Evolutionary conservation across 257 asterid species (phyloP), one percentile per base, ranked within the genome.

Genomic region (Fraxinus americana): DNA sequence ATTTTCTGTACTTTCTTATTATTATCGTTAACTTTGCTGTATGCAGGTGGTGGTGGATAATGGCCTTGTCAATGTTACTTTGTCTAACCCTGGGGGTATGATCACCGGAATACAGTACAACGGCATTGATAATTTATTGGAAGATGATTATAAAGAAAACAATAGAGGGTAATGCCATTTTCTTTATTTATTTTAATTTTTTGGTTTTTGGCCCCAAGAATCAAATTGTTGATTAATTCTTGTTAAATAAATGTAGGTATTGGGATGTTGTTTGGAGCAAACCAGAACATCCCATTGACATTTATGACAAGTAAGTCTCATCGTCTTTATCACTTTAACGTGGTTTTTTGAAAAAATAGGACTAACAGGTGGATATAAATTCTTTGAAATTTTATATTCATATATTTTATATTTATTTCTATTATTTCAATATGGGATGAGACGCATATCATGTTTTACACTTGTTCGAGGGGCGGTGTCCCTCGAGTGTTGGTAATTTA

Each of bases 211-310:
- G 17, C 69, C 34, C 36, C n/a, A 12, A 63, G 17, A 10, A 3
- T 11, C 17, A 23, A 23, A 63, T 11, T 61, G 5, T 61, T 61
- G 16, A 6, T 52, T 70, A 7, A 1, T 72, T n/a, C 12, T 12
- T 16, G 5, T 29, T 16, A 30, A 76, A 48, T 14, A 5, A 75
- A 76, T 82, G 32, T 45, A 94, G 98, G 83, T 94, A 94, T 38
- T 94, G 98, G 98, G 98, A 94, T 45, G 77, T 94, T 74, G 90
- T 86, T 73, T 94, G 97, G 97, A 88, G 85, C 79, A 69, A 79
- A 8, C 79, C 87, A 4, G 85, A 72, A 9, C 72, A 75, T 50
- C 79, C 63, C 0, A 38, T 39, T 9, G 88, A 83, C 79, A 79
- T 54, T 27, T 29, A 78, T 48, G 96, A 92, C 70, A 93, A 82